Percentiles rank a stretch among this genome's conserved stretches.
phyloP scores from a whole-genome alignment of 352 stramenopile genomes.

The Pythium utonaiense region DNA sequence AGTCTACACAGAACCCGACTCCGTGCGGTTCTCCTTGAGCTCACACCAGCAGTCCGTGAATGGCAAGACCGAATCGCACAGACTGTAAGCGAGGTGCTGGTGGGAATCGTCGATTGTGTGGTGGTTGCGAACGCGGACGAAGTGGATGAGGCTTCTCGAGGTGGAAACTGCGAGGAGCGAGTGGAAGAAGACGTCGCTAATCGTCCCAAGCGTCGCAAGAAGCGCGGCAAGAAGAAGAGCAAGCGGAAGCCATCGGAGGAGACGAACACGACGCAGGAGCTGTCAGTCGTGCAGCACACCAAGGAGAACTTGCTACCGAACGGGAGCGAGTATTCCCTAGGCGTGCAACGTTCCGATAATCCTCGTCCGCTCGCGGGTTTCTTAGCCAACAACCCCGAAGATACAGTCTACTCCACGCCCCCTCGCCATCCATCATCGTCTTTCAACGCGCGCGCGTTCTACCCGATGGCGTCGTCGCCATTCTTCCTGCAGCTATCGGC shows the following conservation, averaged over 20 bases:
- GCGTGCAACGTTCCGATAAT: constrained; percentile 1
- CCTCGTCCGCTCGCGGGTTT: constrained; percentile 19
- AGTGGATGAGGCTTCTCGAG: background rate
- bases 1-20: constrained; percentile 38
- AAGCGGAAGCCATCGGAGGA: constrained; percentile 1
- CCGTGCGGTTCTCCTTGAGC: constrained; percentile 37
- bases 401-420: constrained; percentile 31
- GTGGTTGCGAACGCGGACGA: constrained; percentile 7
- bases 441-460: constrained; percentile 48
- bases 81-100: constrained; percentile 33
- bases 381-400: constrained; percentile 17
- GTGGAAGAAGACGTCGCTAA: background rate
- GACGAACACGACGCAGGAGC: background rate
- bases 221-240: constrained; percentile 28
- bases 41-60: constrained; percentile 27
- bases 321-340: background rate
- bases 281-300: background rate
- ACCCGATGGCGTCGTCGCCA: constrained; percentile 30
- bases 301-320: constrained; percentile 19
- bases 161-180: background rate
- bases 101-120: constrained; percentile 38
- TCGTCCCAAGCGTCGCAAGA: constrained; percentile 24
- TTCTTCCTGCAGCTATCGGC: constrained; percentile 58
- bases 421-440: constrained; percentile 24
- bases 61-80: constrained; percentile 25